phyloP scores from a whole-genome alignment of 176 grass and related monocot species.

The Coix lacrymajobi region DNA sequence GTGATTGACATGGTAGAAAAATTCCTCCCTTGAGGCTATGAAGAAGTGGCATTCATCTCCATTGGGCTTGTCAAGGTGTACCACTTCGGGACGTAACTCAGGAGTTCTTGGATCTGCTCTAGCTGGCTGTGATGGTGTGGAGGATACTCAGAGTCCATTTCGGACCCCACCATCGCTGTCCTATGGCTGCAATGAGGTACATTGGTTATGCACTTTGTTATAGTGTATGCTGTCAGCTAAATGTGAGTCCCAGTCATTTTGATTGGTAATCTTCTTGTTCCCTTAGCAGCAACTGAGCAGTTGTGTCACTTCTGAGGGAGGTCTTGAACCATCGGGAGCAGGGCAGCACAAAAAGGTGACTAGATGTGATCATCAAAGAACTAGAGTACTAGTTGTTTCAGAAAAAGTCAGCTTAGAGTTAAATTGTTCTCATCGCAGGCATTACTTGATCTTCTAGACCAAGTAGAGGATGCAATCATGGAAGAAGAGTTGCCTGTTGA shows the following conservation, averaged over 20 bases:
- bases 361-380: background rate
- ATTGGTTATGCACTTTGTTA: background rate
- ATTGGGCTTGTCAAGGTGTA: constrained; percentile 37
- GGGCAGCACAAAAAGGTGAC: constrained; percentile 79
- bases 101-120: constrained; percentile 3
- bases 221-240: background rate
- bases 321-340: constrained; percentile 35
- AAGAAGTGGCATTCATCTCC: constrained; percentile 72
- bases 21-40: constrained; percentile 49
- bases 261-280: constrained; percentile 4
- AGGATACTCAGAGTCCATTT: constrained; percentile 66
- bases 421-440: constrained; percentile 37
- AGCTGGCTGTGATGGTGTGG: constrained; percentile 32
- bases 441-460: constrained; percentile 87
- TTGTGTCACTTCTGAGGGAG: constrained; percentile 30
- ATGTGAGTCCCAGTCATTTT: background rate
- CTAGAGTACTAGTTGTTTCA: background rate
- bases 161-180: constrained; percentile 73
- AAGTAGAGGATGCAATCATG: constrained; percentile 93
- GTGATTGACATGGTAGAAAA: constrained; percentile 31
- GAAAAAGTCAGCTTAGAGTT: background rate
- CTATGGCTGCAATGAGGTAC: constrained; percentile 59
- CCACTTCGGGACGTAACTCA: constrained; percentile 3
- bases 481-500: constrained; percentile 53
- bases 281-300: constrained; percentile 36